Percentiles rank a stretch among this genome's conserved stretches.
Conservation (phyloP, 352 stramenopile genomes). For the Phytophthora multivora region DNA sequence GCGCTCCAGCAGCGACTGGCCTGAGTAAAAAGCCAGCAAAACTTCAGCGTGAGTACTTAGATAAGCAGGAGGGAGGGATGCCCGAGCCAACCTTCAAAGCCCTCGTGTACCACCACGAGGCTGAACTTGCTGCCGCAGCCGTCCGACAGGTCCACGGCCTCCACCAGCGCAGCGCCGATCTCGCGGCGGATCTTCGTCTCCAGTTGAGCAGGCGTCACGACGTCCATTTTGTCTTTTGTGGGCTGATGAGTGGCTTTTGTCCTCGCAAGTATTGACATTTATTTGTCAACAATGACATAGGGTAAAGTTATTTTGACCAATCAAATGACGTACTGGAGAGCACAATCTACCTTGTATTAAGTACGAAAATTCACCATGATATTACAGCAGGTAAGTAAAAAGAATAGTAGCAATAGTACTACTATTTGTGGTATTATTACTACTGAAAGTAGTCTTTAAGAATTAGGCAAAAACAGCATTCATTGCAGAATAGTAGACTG, state of each 20-base stretch:
- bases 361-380: too few relatives aligned
- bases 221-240: conserved; percentile 30
- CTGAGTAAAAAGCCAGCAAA: conserved; percentile 18
- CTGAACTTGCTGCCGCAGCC: conserved; percentile 87
- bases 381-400: too few relatives aligned
- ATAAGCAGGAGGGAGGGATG: background rate
- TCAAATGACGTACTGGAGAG: too few relatives aligned
- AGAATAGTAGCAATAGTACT: too few relatives aligned
- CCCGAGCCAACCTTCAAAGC: conserved; percentile 65
- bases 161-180: conserved; percentile 67
- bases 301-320: too few relatives aligned
- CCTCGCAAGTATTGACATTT: too few relatives aligned
- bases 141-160: conserved; percentile 81
- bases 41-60: background rate
- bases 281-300: too few relatives aligned
- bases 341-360: too few relatives aligned
- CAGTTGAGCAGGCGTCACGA: conserved; percentile 58
- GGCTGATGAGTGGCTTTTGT: background rate
- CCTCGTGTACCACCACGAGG: conserved; percentile 78
- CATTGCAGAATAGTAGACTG: too few relatives aligned
- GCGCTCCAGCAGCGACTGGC: conserved; percentile 76
- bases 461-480: too few relatives aligned
- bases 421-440: too few relatives aligned
- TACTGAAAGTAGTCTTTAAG: too few relatives aligned
- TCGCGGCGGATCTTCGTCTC: conserved; percentile 66